Conservation (phyloP, 2,329 filamentous ascomycete species). For the Neonectria sp. region DNA sequence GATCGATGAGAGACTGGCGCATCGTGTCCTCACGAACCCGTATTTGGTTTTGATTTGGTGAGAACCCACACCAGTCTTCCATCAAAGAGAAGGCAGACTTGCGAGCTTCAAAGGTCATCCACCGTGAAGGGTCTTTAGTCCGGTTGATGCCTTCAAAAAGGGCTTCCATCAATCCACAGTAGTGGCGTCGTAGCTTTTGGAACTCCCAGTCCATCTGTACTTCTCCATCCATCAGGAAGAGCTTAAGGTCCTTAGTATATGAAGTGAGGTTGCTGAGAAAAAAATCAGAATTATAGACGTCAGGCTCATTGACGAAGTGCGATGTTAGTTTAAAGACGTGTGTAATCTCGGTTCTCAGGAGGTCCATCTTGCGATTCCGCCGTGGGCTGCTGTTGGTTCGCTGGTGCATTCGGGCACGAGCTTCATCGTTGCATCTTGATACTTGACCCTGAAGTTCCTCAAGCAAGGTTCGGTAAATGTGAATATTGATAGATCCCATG, state of each 20-base stretch:
- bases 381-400: constrained; percentile 87
- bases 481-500: constrained; percentile 94
- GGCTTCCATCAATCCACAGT: constrained; percentile 93
- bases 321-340: constrained; percentile 96
- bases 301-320: constrained; percentile 84
- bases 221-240: constrained; percentile 95
- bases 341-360: constrained; percentile 92
- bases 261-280: constrained; percentile 89
- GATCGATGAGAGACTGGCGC: constrained; percentile 86
- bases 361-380: constrained; percentile 86
- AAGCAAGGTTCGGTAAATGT: constrained; percentile 90
- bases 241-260: constrained; percentile 92
- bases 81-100: constrained; percentile 97
- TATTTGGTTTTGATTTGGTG: constrained; percentile 89
- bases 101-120: constrained; percentile 97
- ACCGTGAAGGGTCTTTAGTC: constrained; percentile 86
- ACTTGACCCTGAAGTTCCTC: constrained; percentile 93
- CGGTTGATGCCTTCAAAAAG: constrained; percentile 93
- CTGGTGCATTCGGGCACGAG: constrained; percentile 88
- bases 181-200: constrained; percentile 91
- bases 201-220: constrained; percentile 97
- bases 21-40: constrained; percentile 88
- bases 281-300: constrained; percentile 90
- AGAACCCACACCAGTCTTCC: constrained; percentile 99
- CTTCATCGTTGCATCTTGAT: constrained; percentile 88